Percentiles rank a stretch among this genome's conserved stretches.
phyloP scores from a whole-genome alignment of 139 green algal genomes.

The Desmodesmus armatus region DNA sequence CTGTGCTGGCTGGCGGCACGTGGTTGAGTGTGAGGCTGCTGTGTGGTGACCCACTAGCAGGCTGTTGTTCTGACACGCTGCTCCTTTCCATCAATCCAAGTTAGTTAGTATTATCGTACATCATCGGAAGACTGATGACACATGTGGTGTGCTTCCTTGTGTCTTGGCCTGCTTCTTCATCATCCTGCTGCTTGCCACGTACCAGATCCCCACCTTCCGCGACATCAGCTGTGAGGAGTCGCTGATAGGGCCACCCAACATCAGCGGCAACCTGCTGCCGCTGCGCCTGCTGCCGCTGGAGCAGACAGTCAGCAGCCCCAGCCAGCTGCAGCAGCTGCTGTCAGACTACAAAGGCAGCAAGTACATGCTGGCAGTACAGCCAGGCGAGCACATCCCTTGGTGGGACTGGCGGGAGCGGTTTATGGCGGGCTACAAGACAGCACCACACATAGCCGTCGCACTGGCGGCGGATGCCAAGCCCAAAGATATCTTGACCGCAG shows the following conservation, averaged over 20 bases:
- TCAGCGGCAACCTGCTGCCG: constrained; percentile 51
- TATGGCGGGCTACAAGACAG: constrained; percentile 3
- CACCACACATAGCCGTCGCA: constrained; percentile 30
- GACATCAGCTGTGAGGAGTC: constrained; percentile 65
- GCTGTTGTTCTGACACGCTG: neutral
- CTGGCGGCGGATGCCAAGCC: constrained; percentile 42
- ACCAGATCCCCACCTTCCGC: constrained; percentile 14
- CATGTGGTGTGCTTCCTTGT: too few species aligned
- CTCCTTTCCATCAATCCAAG: too few species aligned
- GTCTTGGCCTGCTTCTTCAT: neutral
- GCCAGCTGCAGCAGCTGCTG: constrained; percentile 41
- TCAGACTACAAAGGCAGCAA: constrained; percentile 38
- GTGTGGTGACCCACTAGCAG: neutral
- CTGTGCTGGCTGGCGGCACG: neutral
- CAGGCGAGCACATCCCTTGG: constrained; percentile 20
- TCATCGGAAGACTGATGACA: too few species aligned
- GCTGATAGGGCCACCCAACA: constrained; percentile 61
- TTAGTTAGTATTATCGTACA: too few species aligned
- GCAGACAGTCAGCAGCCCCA: constrained; percentile 2
- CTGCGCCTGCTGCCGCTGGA: constrained; percentile 54
- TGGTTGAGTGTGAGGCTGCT: neutral
- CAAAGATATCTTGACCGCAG: constrained; percentile 65
- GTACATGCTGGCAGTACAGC: constrained; percentile 38
- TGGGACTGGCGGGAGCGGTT: neutral
- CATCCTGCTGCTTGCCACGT: neutral